A percentile compares a stretch with the other conserved stretches of the same genome.
Evolutionary conservation across 331 rosid species (phyloP).

Genomic region (Erythrophleum ivorense): DNA sequence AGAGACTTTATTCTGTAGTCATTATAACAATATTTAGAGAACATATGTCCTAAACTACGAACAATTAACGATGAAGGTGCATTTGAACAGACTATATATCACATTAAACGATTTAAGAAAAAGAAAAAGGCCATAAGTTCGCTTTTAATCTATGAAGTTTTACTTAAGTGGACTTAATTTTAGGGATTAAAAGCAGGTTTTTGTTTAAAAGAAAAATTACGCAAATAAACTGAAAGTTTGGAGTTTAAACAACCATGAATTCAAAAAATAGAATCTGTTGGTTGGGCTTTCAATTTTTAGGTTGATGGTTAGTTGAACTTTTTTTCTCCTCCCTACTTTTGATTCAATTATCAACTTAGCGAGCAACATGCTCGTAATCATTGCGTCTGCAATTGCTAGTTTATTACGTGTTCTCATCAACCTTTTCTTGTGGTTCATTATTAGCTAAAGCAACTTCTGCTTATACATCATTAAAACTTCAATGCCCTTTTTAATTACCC

Average conservation of each 20-base stretch:
- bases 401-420: neutral
- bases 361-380: slow-evolving; percentile 35
- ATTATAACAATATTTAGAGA: no score
- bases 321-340: slow-evolving; percentile 28
- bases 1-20: no score
- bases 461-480: neutral
- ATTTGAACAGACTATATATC: no score
- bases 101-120: no score
- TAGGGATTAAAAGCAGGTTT: no score
- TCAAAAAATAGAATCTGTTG: slow-evolving; percentile 22
- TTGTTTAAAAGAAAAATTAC: no score
- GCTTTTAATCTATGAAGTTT: no score
- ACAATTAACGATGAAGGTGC: no score
- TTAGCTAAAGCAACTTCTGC: slow-evolving; percentile 15
- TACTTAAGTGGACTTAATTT: no score
- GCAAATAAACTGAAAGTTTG: neutral
- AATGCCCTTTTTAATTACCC: neutral
- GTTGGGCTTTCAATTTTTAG: slow-evolving; percentile 43
- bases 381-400: slow-evolving; percentile 30
- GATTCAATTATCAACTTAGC: slow-evolving; percentile 30
- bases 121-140: no score
- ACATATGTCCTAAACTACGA: no score
- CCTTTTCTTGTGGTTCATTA: neutral
- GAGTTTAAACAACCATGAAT: neutral
- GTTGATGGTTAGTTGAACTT: slow-evolving; percentile 34